Conservation (phyloP, 1,284 basidiomycete genomes). For the Puccinia triticina region DNA sequence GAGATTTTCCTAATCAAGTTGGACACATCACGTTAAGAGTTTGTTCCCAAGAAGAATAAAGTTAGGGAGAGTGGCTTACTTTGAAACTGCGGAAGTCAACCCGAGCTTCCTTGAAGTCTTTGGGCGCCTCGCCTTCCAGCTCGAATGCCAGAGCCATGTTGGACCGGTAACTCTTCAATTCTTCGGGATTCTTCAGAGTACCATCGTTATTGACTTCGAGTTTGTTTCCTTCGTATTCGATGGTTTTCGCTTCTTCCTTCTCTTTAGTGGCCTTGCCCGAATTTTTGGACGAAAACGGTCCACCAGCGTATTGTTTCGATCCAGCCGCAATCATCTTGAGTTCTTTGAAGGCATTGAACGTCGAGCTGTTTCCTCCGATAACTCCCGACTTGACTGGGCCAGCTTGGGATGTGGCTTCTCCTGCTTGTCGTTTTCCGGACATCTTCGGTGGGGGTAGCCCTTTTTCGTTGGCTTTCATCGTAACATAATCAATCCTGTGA, state of each 20-base stretch:
- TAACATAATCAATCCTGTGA: slow-evolving; percentile 50
- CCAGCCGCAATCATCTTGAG: slow-evolving; percentile 26
- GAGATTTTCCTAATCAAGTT: slow-evolving; percentile 17
- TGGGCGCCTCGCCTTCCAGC: slow-evolving; percentile 41
- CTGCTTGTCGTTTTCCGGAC: slow-evolving; percentile 29
- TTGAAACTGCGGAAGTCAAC: slow-evolving; percentile 41
- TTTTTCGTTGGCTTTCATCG: slow-evolving; percentile 51
- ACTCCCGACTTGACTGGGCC: background rate
- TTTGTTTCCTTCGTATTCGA: slow-evolving; percentile 47
- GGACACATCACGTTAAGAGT: background rate
- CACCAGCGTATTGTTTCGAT: slow-evolving; percentile 24
- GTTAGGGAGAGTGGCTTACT: slow-evolving; percentile 4
- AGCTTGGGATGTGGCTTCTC: background rate
- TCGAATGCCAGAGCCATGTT: slow-evolving; percentile 47
- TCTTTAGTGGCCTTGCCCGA: no score
- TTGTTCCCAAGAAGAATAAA: background rate
- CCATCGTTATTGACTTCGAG: slow-evolving; percentile 44
- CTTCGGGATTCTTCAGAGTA: slow-evolving; percentile 32
- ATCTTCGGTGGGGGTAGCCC: slow-evolving; percentile 43
- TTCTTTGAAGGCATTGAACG: slow-evolving; percentile 50
- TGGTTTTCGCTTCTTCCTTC: background rate
- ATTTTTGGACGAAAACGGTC: background rate
- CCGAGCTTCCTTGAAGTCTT: slow-evolving; percentile 28
- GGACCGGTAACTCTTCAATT: slow-evolving; percentile 43
- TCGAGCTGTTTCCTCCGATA: slow-evolving; percentile 33